Conservation (phyloP, 2,329 filamentous ascomycete genomes). For the Alternaria rosae region DNA sequence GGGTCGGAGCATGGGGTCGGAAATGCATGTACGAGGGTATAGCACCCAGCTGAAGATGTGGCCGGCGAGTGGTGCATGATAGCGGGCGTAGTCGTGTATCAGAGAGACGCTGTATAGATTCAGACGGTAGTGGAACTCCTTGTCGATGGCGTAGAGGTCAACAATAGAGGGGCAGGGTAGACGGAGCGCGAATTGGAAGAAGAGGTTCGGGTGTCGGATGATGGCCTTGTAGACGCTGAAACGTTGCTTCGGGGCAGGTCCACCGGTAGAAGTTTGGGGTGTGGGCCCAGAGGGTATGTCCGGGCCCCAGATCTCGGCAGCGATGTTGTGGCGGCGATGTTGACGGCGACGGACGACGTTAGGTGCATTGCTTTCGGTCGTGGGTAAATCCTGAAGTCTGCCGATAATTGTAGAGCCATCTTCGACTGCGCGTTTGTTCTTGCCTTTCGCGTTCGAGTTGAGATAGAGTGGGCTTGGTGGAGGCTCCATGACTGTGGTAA, state of each 20-base stretch:
- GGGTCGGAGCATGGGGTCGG: slow-evolving; percentile 64
- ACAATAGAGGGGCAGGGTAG: slow-evolving; percentile 33
- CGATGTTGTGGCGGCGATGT: slow-evolving; percentile 34
- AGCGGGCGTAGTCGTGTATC: slow-evolving; percentile 63
- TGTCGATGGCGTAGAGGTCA: slow-evolving; percentile 49
- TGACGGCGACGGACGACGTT: slow-evolving; percentile 29
- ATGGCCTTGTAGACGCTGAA: slow-evolving; percentile 49
- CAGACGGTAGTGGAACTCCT: slow-evolving; percentile 49
- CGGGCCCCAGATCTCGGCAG: slow-evolving; percentile 27
- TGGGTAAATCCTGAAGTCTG: neutral
- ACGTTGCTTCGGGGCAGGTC: neutral
- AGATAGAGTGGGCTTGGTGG: slow-evolving; percentile 10
- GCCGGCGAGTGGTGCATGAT: slow-evolving; percentile 64
- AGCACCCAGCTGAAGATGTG: slow-evolving; percentile 67
- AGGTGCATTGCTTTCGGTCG: slow-evolving; percentile 3
- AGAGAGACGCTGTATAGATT: slow-evolving; percentile 63
- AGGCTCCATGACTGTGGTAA: slow-evolving; percentile 4
- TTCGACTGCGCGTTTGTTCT: slow-evolving; percentile 32
- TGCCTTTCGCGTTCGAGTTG: slow-evolving; percentile 14
- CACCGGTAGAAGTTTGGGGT: neutral
- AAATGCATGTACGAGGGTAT: slow-evolving; percentile 65
- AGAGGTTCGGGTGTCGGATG: slow-evolving; percentile 46
- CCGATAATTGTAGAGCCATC: neutral
- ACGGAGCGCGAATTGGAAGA: slow-evolving; percentile 43
- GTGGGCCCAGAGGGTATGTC: slow-evolving; percentile 8